Evolutionary conservation across 1,284 basidiomycete genomes (phyloP).

Genomic region (Ustilago lituana): DNA sequence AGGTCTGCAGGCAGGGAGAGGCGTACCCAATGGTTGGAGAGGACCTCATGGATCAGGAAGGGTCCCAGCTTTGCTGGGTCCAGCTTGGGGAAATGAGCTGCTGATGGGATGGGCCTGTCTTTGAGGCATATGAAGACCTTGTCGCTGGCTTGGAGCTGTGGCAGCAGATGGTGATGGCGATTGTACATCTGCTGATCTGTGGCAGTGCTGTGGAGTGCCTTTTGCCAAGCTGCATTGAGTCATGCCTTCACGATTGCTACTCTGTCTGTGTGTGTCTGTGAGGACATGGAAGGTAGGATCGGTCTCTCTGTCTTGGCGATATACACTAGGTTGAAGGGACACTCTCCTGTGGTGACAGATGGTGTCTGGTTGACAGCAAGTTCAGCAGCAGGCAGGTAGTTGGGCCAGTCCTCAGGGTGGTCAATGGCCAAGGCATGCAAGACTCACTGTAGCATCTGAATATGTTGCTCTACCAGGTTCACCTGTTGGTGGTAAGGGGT

Average conservation of each 20-base stretch:
- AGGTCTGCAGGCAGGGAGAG: not conserved
- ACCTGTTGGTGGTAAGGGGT: conserved; percentile 2
- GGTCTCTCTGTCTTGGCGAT: not conserved
- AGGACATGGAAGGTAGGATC: not conserved
- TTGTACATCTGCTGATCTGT: not conserved
- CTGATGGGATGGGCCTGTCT: too few species aligned
- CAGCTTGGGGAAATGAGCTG: too few species aligned
- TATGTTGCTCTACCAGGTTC: conserved; percentile 1
- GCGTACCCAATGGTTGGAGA: not conserved
- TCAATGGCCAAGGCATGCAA: not conserved
- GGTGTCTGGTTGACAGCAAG: too few species aligned
- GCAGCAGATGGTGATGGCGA: not conserved
- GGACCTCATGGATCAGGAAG: not conserved
- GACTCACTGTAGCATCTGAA: not conserved
- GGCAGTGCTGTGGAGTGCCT: not conserved
- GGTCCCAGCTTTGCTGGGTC: too few species aligned
- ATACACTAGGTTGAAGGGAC: not conserved
- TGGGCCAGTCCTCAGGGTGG: not conserved
- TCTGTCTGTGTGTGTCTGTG: not conserved
- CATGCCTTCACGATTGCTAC: not conserved
- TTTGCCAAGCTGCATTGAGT: not conserved
- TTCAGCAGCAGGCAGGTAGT: not conserved
- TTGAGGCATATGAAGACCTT: not conserved
- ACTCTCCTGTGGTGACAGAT: not conserved
- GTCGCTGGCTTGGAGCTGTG: not conserved